These are phyloP conservation scores for Phialophora verrucosa DNA, from an alignment of 2,329 filamentous ascomycete species.

Conservation along the genomic window DNA sequence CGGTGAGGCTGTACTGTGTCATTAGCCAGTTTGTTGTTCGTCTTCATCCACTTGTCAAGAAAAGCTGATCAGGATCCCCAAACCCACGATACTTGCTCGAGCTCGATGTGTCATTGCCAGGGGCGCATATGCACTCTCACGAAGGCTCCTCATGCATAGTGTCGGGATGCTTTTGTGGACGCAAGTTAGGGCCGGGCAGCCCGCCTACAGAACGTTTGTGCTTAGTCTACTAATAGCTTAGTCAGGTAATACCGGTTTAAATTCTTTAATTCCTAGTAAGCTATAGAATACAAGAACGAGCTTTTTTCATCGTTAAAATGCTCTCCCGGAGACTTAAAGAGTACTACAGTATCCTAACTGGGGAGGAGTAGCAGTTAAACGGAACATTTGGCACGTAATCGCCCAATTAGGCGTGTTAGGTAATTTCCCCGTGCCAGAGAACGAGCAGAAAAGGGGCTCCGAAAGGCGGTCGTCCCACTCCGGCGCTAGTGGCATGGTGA, in stretches of 20 bases:
- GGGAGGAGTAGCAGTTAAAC: no score
- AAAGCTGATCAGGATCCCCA: no score
- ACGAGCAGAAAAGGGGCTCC: slow-evolving; percentile 14
- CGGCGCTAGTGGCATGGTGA: slow-evolving; percentile 8
- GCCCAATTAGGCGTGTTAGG: not conserved
- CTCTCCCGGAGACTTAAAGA: not conserved
- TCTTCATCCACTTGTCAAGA: not conserved
- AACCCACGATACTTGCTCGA: no score
- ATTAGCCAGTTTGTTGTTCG: not conserved
- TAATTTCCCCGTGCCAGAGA: not conserved
- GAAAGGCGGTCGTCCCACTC: slow-evolving; percentile 7
- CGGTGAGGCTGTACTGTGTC: not conserved
- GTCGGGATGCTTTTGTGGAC: not conserved
- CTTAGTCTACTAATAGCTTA: no score
- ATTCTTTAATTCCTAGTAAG: not conserved
- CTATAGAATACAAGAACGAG: not conserved
- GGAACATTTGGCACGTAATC: not conserved
- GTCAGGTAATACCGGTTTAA: not conserved
- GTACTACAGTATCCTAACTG: no score
- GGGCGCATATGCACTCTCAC: no score
- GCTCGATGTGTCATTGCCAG: no score
- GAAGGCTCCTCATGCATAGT: not conserved
- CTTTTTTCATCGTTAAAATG: not conserved
- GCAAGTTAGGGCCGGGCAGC: not conserved
- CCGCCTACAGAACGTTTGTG: not conserved